A percentile compares a stretch with the other conserved stretches of the same genome.
phyloP scores from a whole-genome alignment of 1,284 basidiomycete genomes.

The Mycena sp. region DNA sequence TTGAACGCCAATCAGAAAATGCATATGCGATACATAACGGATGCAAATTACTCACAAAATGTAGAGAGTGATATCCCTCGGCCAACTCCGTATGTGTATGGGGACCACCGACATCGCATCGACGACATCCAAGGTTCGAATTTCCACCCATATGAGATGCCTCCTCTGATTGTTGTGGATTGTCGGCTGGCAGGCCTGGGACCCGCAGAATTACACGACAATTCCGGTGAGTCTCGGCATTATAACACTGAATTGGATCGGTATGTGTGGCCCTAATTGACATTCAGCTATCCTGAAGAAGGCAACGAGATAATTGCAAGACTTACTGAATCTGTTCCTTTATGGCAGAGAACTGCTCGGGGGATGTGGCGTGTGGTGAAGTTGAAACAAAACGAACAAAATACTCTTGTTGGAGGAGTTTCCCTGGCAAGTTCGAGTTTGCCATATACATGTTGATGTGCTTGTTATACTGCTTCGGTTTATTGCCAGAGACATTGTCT shows the following conservation, averaged over 20 bases:
- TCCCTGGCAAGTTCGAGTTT: not conserved
- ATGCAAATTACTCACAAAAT: too few relatives aligned
- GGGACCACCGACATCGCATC: constrained; percentile 2
- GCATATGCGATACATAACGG: too few relatives aligned
- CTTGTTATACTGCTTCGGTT: constrained; percentile 36
- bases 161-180: constrained; percentile 19
- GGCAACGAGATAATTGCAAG: too few relatives aligned
- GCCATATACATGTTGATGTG: constrained; percentile 34
- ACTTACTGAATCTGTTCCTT: not conserved
- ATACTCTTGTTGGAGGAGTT: constrained; percentile 41
- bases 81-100: not conserved
- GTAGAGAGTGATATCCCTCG: not conserved
- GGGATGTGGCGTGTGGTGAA: constrained; percentile 41
- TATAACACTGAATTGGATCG: not conserved
- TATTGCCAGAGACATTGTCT: constrained; percentile 31
- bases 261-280: not conserved
- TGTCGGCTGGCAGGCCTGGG: constrained; percentile 9
- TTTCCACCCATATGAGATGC: constrained; percentile 12
- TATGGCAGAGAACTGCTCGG: constrained; percentile 42
- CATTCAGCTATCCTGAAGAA: too few relatives aligned
- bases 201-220: constrained; percentile 3
- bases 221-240: not conserved
- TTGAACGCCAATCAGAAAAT: too few relatives aligned
- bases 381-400: constrained; percentile 44
- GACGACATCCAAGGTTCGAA: constrained; percentile 4